Evolutionary conservation across 106 monocot species (phyloP), one percentile per base, ranked within the genome.

Genomic region (Dioscorea dumetorum): DNA sequence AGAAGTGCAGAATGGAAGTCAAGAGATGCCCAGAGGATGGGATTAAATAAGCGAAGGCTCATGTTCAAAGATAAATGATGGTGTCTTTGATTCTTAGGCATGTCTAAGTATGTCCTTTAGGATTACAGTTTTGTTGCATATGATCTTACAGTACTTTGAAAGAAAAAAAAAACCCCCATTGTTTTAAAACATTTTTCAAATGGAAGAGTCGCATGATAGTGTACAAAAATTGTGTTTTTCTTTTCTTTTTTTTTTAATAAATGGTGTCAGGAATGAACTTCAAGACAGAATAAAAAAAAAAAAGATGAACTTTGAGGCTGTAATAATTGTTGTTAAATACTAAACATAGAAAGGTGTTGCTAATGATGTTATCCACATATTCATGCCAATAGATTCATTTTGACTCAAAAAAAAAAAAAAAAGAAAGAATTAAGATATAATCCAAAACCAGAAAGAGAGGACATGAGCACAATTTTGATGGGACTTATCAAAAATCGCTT

Each of bases 11-110:
- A 41, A 41, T 41, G 41, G 41, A 3, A 10, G 21, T 8, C 51
- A 22, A 22, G 28, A 58, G 50, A 49, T 60, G 5, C 22, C 20
- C 35, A 28, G 31, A 41, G 4, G 51, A 57, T 15, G 28, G 69
- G 33, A 68, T 69, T 76, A 76, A 69, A 76, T 69, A 76, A 64
- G 33, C 66, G 66, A 23, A 70, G 57, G 31, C 65, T 61, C 65
- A 31, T 31, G 32, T 28, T 4, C 13, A 15, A 62, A 33, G 67
- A 79, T 12, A 74, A 54, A 21, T 69, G 63, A 7, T 69, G 58
- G 24, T 77, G 64, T 22, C 50, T 52, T 24, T 73, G 72, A n/a
- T 41, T 41, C 41, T 41, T 41, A 41, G 41, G 41, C 41, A 41
- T 41, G 41, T 41, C 41, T 41, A 41, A 41, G 5, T 41, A 41